Conservation (phyloP, 2,329 filamentous ascomycete genomes). For the Calonectria crousiana region DNA sequence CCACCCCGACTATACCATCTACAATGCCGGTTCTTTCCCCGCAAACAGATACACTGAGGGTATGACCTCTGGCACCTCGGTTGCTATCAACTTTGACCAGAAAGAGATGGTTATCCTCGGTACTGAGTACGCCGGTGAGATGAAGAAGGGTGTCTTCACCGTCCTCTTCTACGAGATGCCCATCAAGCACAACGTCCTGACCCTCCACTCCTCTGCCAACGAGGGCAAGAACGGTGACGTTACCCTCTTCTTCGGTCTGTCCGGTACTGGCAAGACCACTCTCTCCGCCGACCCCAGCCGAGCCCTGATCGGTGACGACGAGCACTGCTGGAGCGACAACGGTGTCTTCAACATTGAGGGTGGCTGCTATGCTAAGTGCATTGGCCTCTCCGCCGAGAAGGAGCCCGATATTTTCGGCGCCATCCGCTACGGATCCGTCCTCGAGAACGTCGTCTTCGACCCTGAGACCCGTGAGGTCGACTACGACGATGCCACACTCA, state of each 20-base stretch:
- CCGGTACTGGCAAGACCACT: conserved; percentile 98
- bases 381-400: conserved; percentile 97
- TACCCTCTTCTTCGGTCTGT: conserved; percentile 99
- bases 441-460: conserved; percentile 98
- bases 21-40: conserved; percentile 98
- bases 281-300: conserved; percentile 97
- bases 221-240: conserved; percentile 95
- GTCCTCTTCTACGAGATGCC: conserved; percentile 99
- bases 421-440: conserved; percentile 95
- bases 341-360: conserved; percentile 99
- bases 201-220: conserved; percentile 98
- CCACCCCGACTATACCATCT: conserved; percentile 99
- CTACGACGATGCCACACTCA: conserved; percentile 95
- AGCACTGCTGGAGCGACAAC: conserved; percentile 98
- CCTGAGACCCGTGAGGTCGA: conserved; percentile 89
- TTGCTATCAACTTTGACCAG: conserved; percentile 98
- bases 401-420: conserved; percentile 98
- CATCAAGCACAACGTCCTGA: conserved; percentile 98
- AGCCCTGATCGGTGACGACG: conserved; percentile 95
- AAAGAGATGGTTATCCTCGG: conserved; percentile 99
- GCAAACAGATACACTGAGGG: conserved; percentile 98
- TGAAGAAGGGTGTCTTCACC: conserved; percentile 97
- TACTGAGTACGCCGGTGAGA: conserved; percentile 91
- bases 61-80: conserved; percentile 98
- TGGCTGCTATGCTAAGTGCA: conserved; percentile 99